Evolutionary conservation across 2,329 filamentous ascomycete species (phyloP).

Genomic region (Colletotrichum eleusines): DNA sequence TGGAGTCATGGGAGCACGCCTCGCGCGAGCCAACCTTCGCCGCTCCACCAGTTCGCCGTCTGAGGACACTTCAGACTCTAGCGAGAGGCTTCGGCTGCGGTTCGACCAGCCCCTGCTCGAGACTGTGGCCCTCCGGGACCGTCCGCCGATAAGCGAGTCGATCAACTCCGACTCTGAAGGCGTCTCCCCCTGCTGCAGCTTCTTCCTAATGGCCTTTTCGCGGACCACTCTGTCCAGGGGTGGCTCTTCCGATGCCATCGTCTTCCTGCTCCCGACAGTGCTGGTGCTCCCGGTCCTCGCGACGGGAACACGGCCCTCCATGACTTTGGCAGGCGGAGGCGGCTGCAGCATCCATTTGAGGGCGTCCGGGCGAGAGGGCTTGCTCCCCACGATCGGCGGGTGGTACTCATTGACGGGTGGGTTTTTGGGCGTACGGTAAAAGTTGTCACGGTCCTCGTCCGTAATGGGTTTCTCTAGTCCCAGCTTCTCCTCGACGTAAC

Average conservation of each 20-base stretch:
- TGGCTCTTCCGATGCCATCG: constrained; percentile 55
- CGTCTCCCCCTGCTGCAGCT: constrained; percentile 55
- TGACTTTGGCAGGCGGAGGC: constrained; percentile 88
- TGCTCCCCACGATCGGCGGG: constrained; percentile 84
- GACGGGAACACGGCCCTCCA: constrained; percentile 86
- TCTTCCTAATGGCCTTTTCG: constrained; percentile 61
- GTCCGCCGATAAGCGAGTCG: constrained; percentile 53
- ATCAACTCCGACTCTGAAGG: constrained; percentile 59
- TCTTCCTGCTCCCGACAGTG: constrained; percentile 63
- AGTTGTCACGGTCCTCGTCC: constrained; percentile 65
- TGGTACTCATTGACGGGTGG: constrained; percentile 89
- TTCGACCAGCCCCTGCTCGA: constrained; percentile 45
- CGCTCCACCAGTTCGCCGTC: constrained; percentile 42
- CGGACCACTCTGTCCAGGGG: constrained; percentile 58
- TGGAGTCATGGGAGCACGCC: constrained; percentile 43
- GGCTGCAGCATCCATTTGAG: constrained; percentile 94
- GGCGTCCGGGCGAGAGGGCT: constrained; percentile 75
- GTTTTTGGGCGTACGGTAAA: constrained; percentile 71
- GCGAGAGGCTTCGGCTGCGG: constrained; percentile 54
- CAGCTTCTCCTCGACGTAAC: constrained; percentile 65
- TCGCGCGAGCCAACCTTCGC: constrained; percentile 27
- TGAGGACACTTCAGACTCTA: constrained; percentile 50
- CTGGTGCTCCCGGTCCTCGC: constrained; percentile 71
- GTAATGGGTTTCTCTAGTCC: constrained; percentile 66
- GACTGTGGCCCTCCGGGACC: constrained; percentile 38